These are phyloP conservation scores for Incumbomyces delicatus DNA, from an alignment of 2,329 filamentous ascomycete genomes.

Conservation along the genomic window DNA sequence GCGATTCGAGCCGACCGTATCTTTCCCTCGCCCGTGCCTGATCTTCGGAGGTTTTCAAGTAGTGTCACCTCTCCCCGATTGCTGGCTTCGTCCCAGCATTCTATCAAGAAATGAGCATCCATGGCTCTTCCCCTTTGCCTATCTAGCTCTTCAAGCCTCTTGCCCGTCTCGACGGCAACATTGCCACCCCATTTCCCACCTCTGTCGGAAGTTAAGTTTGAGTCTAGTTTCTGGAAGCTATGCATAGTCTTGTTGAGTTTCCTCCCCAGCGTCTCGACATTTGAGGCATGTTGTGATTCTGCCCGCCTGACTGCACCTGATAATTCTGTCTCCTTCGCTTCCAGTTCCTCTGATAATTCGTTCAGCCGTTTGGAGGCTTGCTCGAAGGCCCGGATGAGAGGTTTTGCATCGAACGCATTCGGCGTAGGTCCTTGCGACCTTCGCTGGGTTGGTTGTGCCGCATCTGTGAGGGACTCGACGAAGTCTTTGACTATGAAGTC, in stretches of 20 bases:
- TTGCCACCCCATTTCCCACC: constrained; percentile 54
- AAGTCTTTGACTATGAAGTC: constrained; percentile 99
- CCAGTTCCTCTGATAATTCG: constrained; percentile 63
- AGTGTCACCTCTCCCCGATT: constrained; percentile 77
- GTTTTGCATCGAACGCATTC: constrained; percentile 78
- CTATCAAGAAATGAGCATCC: constrained; percentile 89
- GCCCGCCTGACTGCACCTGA: constrained; percentile 81
- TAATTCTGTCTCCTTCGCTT: constrained; percentile 82
- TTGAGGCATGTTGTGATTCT: constrained; percentile 84
- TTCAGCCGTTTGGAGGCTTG: constrained; percentile 46
- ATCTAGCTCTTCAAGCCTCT: constrained; percentile 87
- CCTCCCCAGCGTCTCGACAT: constrained; percentile 72
- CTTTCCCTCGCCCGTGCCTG: constrained; percentile 81
- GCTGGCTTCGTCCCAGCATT: constrained; percentile 93
- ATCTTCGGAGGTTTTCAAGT: constrained; percentile 78
- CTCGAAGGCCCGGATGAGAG: constrained; percentile 90
- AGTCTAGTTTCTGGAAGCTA: constrained; percentile 82
- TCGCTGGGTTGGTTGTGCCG: constrained; percentile 66
- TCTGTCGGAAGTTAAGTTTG: constrained; percentile 54
- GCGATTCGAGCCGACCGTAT: constrained; percentile 90
- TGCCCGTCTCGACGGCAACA: constrained; percentile 87
- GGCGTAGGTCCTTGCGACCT: constrained; percentile 49
- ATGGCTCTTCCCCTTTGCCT: constrained; percentile 79
- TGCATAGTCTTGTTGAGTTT: constrained; percentile 89
- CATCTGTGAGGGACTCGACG: constrained; percentile 83